phyloP scores from a whole-genome alignment of 176 grass and related monocot species.

The Alloteropsis semialata region DNA sequence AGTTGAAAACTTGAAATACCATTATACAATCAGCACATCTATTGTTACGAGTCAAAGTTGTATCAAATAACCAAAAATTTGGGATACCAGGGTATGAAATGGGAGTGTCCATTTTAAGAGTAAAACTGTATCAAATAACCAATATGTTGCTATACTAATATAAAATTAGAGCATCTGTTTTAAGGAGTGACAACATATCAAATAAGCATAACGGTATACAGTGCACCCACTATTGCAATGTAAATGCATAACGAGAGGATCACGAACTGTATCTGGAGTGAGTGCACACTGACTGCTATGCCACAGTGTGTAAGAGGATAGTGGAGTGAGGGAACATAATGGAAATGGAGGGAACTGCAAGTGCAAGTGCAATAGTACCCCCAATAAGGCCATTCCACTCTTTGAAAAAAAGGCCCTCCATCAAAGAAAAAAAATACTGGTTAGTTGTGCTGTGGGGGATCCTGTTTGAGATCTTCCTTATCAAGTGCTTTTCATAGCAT shows the following conservation, averaged over 20 bases:
- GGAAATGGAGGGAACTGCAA: constrained; percentile 43
- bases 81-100: background rate
- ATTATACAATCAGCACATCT: background rate
- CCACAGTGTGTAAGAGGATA: constrained; percentile 33
- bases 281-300: constrained; percentile 41
- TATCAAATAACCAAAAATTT: background rate
- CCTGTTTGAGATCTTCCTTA: constrained; percentile 58
- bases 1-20: background rate
- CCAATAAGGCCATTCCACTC: constrained; percentile 6
- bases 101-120: background rate
- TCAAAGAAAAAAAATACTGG: constrained; percentile 36
- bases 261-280: constrained; percentile 30
- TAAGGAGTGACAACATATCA: constrained; percentile 11
- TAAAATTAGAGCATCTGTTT: background rate
- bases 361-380: constrained; percentile 44
- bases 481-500: constrained; percentile 28
- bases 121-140: background rate
- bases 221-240: constrained; percentile 23
- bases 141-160: background rate
- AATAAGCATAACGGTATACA: constrained; percentile 23
- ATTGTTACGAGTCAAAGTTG: background rate
- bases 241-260: constrained; percentile 32
- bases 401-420: background rate
- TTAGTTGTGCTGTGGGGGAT: constrained; percentile 27
- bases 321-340: constrained; percentile 37